Conservation (phyloP, 2,329 filamentous ascomycete genomes). For the Didymella pomorum region DNA sequence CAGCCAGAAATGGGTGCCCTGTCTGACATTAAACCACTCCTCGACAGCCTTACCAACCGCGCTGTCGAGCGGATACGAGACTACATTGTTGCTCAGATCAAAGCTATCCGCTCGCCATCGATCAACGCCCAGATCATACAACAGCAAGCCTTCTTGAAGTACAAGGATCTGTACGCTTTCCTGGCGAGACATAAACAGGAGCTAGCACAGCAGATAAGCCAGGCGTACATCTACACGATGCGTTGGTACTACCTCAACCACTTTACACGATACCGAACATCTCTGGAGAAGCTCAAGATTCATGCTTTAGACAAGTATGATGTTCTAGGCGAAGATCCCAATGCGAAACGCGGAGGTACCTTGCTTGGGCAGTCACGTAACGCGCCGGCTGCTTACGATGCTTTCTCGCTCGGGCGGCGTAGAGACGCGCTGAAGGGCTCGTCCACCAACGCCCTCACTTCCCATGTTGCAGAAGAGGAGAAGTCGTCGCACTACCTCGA, state of each 20-base stretch:
- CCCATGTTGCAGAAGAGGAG: slow-evolving; percentile 91
- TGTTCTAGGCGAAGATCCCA: slow-evolving; percentile 80
- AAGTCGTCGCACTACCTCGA: slow-evolving; percentile 86
- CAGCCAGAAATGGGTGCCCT: slow-evolving; percentile 72
- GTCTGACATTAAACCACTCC: slow-evolving; percentile 82
- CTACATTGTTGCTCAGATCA: slow-evolving; percentile 93
- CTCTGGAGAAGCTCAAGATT: slow-evolving; percentile 83
- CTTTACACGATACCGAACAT: slow-evolving; percentile 85
- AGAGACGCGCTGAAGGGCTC: slow-evolving; percentile 80
- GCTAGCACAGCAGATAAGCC: slow-evolving; percentile 88
- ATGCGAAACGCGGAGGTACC: slow-evolving; percentile 65
- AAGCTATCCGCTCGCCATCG: slow-evolving; percentile 89
- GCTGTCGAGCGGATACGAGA: slow-evolving; percentile 94
- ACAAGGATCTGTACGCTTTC: slow-evolving; percentile 88
- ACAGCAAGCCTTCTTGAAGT: slow-evolving; percentile 86
- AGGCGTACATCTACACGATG: slow-evolving; percentile 98
- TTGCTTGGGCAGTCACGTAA: slow-evolving; percentile 41
- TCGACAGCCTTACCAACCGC: slow-evolving; percentile 85
- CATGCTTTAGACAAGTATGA: slow-evolving; percentile 85
- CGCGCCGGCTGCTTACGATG: slow-evolving; percentile 74
- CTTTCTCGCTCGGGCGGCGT: slow-evolving; percentile 86
- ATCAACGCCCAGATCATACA: slow-evolving; percentile 98
- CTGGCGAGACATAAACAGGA: slow-evolving; percentile 80
- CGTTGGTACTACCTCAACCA: slow-evolving; percentile 96
- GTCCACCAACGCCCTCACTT: slow-evolving; percentile 79